phyloP scores from a whole-genome alignment of 805 yeast species.

The Sugiyamaella lignohabitans region DNA sequence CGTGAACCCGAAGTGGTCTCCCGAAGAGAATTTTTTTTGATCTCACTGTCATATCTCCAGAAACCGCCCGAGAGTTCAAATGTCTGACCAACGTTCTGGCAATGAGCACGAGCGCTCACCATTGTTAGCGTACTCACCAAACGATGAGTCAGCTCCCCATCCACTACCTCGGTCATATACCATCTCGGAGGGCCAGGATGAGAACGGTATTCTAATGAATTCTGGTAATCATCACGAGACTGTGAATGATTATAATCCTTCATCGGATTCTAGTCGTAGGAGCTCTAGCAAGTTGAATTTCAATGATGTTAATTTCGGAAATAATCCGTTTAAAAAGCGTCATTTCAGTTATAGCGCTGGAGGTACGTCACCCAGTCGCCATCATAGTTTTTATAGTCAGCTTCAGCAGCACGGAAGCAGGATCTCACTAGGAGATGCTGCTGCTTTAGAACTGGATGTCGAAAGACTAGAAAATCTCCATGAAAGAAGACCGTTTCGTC shows the following conservation, averaged over 20 bases:
- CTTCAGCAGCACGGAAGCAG: constrained; percentile 8
- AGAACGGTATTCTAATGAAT: neutral
- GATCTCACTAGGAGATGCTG: constrained; percentile 2
- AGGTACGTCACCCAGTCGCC: neutral
- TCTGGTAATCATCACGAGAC: neutral
- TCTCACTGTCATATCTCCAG: too few relatives aligned
- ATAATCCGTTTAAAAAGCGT: neutral
- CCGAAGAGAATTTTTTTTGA: too few relatives aligned
- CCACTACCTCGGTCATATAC: too few relatives aligned
- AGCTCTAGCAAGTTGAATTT: too few relatives aligned
- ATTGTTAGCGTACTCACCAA: neutral
- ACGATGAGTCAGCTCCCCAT: too few relatives aligned
- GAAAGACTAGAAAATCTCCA: constrained; percentile 30
- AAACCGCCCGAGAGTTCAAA: too few relatives aligned
- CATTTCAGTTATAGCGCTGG: neutral
- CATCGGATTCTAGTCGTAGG: neutral
- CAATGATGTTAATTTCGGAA: neutral
- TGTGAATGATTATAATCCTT: neutral
- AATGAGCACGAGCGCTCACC: too few relatives aligned
- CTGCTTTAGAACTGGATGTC: constrained; percentile 2
- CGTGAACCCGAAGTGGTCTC: too few relatives aligned
- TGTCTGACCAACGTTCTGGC: too few relatives aligned
- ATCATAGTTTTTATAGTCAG: constrained; percentile 4
- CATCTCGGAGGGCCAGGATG: too few relatives aligned
- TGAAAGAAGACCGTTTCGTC: constrained; percentile 40